Conservation (phyloP, 2,329 filamentous ascomycete species). For the Fusarium floridanum region DNA sequence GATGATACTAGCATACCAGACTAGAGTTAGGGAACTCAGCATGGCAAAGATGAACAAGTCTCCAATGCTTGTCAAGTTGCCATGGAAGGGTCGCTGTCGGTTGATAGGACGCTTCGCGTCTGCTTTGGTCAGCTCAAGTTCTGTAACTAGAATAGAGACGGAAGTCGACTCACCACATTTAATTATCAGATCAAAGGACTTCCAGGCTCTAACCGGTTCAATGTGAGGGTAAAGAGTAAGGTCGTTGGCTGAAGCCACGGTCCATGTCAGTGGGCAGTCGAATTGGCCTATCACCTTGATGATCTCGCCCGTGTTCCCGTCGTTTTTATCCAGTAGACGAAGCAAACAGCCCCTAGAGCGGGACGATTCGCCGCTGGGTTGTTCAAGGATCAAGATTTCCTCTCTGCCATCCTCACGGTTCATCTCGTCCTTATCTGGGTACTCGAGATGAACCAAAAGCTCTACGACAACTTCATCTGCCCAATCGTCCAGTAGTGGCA, state of each 20-base stretch:
- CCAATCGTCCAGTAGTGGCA: too few species aligned
- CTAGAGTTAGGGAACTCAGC: not conserved
- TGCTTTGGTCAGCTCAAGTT: not conserved
- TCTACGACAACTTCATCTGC: too few species aligned
- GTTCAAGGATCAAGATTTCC: too few species aligned
- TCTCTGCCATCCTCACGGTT: too few species aligned
- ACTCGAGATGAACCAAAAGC: too few species aligned
- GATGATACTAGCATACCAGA: not conserved
- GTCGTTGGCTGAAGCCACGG: not conserved
- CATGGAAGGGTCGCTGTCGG: not conserved
- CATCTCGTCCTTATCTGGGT: too few species aligned
- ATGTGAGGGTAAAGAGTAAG: not conserved
- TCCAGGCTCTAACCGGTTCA: not conserved
- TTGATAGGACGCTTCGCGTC: not conserved
- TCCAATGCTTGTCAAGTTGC: not conserved
- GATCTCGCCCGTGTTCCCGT: not conserved
- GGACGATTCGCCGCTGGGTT: too few species aligned
- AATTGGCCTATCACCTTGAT: not conserved
- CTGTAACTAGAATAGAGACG: not conserved
- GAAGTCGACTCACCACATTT: not conserved
- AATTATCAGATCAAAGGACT: not conserved
- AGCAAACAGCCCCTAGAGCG: too few species aligned
- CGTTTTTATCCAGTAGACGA: not conserved
- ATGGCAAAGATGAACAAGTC: not conserved
- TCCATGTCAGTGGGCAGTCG: not conserved